phyloP scores from a whole-genome alignment of 78 protist genomes.

The Carpediemonas membranifera region DNA sequence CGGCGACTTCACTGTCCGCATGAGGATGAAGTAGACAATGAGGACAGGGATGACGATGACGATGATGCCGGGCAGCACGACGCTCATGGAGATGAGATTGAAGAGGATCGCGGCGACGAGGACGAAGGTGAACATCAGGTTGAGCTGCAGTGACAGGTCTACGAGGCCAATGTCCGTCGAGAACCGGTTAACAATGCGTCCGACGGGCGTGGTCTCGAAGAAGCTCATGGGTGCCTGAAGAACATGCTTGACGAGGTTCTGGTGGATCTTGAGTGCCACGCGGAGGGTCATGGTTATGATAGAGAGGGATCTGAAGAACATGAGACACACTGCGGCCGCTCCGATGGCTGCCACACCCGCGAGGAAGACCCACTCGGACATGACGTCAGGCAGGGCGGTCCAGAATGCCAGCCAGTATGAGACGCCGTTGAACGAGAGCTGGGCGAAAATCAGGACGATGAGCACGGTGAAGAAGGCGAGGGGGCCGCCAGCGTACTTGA shows the following conservation, averaged over 20 bases:
- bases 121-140: neutral
- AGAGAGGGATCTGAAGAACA: no score
- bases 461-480: no score
- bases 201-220: conserved; percentile 40
- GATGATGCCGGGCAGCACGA: neutral
- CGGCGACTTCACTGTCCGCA: neutral
- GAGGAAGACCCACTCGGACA: no score
- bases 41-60: neutral
- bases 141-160: neutral
- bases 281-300: neutral
- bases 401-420: no score
- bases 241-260: neutral
- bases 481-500: no score
- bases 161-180: conserved; percentile 14
- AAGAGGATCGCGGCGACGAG: neutral
- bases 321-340: no score
- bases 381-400: no score
- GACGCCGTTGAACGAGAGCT: no score
- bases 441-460: no score
- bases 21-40: neutral
- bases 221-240: neutral
- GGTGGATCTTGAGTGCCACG: conserved; percentile 1
- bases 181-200: conserved; percentile 90
- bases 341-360: no score
- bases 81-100: neutral